phyloP scores from a whole-genome alignment of 2,329 filamentous ascomycete species.

The Phaeosphaeria sp. region DNA sequence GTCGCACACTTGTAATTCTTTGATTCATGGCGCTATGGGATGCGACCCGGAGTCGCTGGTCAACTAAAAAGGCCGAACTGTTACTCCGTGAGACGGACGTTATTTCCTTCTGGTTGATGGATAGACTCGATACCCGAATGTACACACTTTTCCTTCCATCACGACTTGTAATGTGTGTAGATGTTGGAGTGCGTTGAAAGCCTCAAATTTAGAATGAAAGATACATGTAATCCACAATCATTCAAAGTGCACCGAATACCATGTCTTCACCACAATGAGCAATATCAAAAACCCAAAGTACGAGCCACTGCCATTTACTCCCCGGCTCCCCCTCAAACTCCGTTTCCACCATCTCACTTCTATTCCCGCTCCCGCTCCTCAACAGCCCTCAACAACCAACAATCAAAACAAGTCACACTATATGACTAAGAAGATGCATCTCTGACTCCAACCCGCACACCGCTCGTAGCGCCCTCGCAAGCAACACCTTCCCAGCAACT shows the following conservation, averaged over 20 bases:
- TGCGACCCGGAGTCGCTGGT: constrained; percentile 14
- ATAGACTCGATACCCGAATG: constrained; percentile 35
- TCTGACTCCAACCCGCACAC: constrained; percentile 1
- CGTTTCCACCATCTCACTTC: neutral
- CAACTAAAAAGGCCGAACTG: constrained; percentile 14
- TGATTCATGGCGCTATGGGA: constrained; percentile 17
- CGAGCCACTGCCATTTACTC: neutral
- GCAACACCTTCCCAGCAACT: neutral
- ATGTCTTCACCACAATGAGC: neutral
- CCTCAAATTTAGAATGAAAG: constrained; percentile 1
- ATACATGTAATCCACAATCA: no score
- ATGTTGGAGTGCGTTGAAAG: neutral
- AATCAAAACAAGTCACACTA: neutral
- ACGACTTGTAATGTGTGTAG: constrained; percentile 15
- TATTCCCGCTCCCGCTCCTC: neutral
- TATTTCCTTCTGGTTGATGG: constrained; percentile 20
- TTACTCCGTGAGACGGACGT: constrained; percentile 13
- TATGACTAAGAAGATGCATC: neutral
- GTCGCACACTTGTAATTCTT: constrained; percentile 39
- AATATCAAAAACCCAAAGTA: neutral
- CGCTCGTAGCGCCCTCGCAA: constrained; percentile 1
- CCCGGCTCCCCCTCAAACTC: neutral
- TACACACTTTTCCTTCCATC: constrained; percentile 19
- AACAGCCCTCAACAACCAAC: constrained; percentile 3
- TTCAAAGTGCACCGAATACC: neutral